Percentiles rank a stretch among this genome's conserved stretches.
phyloP scores from a whole-genome alignment of 2,329 filamentous ascomycete species.

The Diaporthe capsici region DNA sequence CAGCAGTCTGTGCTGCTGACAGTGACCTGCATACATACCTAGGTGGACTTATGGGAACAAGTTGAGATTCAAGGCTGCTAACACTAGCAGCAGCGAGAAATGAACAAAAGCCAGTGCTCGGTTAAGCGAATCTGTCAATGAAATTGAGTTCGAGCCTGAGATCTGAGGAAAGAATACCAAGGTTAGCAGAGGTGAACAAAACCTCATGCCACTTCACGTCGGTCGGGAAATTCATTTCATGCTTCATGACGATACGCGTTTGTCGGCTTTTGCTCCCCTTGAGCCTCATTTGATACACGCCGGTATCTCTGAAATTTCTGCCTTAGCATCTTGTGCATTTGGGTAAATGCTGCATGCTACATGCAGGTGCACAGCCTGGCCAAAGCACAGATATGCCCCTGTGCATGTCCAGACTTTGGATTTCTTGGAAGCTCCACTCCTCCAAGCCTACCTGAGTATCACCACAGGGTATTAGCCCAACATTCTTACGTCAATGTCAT shows the following conservation, averaged over 20 bases:
- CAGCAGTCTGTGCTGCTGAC: too few species aligned
- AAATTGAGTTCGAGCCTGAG: too few species aligned
- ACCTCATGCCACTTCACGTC: background rate
- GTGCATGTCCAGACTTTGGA: constrained; percentile 8
- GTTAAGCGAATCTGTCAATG: background rate
- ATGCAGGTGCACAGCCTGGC: background rate
- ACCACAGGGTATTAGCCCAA: background rate
- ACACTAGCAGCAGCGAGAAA: background rate
- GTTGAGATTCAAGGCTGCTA: background rate
- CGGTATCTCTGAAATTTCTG: background rate
- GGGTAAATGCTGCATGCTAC: background rate
- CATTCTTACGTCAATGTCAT: constrained; percentile 9
- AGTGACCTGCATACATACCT: too few species aligned
- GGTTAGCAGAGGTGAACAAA: too few species aligned
- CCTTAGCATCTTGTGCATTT: background rate
- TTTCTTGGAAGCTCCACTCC: constrained; percentile 23
- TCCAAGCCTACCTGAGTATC: background rate
- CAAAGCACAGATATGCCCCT: background rate
- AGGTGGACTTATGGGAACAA: too few species aligned
- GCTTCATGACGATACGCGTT: background rate
- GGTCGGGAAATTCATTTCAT: background rate
- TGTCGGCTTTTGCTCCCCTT: background rate
- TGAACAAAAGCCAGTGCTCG: background rate
- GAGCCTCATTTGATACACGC: background rate
- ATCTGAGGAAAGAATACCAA: background rate